Evolutionary conservation across 176 grass and related monocot genomes (phyloP).

Genomic region (Rhipidocladum racemiflorum): DNA sequence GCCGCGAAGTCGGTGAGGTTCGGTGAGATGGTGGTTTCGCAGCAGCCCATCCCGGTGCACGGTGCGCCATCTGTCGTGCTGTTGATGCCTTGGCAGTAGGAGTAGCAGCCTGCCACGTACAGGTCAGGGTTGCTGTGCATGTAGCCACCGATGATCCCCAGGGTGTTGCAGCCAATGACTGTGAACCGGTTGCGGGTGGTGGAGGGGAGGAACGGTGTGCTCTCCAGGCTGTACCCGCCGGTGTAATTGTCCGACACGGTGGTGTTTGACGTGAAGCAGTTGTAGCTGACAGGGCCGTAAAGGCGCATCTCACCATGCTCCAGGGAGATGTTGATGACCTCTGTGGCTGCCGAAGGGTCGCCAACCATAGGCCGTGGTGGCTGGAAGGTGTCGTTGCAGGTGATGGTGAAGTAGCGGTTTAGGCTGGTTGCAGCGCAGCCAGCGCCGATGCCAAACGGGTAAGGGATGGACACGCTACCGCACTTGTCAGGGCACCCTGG

Average conservation of each 20-base stretch:
- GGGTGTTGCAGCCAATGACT: conserved; percentile 27
- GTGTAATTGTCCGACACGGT: neutral
- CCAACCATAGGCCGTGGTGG: conserved; percentile 21
- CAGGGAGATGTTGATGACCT: conserved; percentile 32
- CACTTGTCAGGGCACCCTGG: conserved; percentile 40
- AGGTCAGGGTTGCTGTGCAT: neutral
- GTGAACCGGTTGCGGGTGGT: conserved; percentile 29
- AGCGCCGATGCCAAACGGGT: conserved; percentile 30
- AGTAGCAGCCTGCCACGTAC: conserved; percentile 37
- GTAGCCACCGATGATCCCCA: neutral
- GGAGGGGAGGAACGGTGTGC: conserved; percentile 20
- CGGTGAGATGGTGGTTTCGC: conserved; percentile 21
- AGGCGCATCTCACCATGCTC: conserved; percentile 24
- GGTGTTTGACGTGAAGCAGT: conserved; percentile 27
- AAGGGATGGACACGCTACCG: conserved; percentile 18
- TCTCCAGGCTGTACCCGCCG: neutral
- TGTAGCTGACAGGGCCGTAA: neutral
- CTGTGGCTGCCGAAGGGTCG: fast-evolving
- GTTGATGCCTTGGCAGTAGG: conserved; percentile 36
- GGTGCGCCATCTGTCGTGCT: conserved; percentile 6
- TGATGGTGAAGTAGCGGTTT: neutral
- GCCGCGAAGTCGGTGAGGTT: neutral
- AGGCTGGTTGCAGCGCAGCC: neutral
- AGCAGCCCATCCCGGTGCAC: conserved; percentile 34
- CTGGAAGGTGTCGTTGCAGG: conserved; percentile 19